A percentile compares a stretch with the other conserved stretches of the same genome.
These are phyloP conservation scores for Cyberlindnera maritima DNA, from an alignment of 805 yeast species.

Conservation along the genomic window DNA sequence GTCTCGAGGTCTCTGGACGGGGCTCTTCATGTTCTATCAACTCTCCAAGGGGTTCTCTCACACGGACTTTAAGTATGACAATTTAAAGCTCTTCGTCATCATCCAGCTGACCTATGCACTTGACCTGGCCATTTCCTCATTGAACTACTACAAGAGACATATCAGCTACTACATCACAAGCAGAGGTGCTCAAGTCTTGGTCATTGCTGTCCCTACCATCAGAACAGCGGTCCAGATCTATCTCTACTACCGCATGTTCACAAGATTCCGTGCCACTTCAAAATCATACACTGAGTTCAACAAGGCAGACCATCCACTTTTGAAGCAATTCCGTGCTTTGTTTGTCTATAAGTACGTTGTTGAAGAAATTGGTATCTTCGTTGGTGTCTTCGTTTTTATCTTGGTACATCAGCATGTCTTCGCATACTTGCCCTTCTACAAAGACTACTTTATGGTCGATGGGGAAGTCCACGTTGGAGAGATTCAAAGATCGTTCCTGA, in stretches of 20 bases:
- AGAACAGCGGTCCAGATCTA: background rate
- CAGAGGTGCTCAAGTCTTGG: background rate
- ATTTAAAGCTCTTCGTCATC: background rate
- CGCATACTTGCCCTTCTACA: background rate
- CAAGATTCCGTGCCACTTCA: background rate
- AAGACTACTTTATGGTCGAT: background rate
- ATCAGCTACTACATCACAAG: too few species aligned
- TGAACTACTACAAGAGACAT: background rate
- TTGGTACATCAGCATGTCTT: background rate
- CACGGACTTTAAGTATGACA: background rate
- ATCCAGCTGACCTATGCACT: background rate
- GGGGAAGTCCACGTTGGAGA: background rate
- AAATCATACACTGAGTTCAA: conserved; percentile 5
- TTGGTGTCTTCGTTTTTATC: background rate
- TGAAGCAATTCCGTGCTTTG: conserved; percentile 2
- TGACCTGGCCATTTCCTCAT: background rate
- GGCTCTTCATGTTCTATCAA: background rate
- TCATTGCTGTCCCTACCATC: background rate
- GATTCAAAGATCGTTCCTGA: background rate
- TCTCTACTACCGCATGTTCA: background rate
- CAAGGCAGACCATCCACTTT: background rate
- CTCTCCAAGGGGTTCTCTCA: background rate
- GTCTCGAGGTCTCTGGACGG: background rate
- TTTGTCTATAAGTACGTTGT: background rate
- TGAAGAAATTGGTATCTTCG: background rate